phyloP scores from a whole-genome alignment of 2,329 filamentous ascomycete species.

The Orbilia javanica region DNA sequence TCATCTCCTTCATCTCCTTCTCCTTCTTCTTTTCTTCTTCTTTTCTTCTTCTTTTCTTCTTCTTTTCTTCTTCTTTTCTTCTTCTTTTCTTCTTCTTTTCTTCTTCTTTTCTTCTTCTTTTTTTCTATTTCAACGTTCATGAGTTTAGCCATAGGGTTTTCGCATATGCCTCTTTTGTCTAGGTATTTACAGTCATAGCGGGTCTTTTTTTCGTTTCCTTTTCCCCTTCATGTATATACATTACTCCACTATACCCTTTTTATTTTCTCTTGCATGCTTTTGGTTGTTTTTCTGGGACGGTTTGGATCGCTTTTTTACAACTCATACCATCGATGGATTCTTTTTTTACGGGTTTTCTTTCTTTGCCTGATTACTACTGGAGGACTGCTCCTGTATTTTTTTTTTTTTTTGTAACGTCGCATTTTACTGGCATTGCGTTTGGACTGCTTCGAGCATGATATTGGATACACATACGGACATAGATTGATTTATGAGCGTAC shows the following conservation, averaged over 20 bases:
- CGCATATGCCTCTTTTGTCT: background rate
- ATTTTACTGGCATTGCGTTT: slow-evolving; percentile 1
- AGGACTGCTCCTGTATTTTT: too few relatives aligned
- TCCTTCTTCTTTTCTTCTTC: background rate
- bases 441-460: background rate
- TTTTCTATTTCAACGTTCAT: background rate
- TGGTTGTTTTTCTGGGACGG: too few relatives aligned
- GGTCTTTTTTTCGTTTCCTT: background rate
- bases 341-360: background rate
- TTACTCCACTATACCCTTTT: slow-evolving; percentile 13
- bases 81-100: background rate
- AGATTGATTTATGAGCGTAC: background rate
- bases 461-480: background rate
- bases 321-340: background rate
- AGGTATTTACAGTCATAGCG: slow-evolving; percentile 2
- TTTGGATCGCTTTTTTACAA: background rate
- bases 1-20: background rate
- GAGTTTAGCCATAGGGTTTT: slow-evolving; percentile 3
- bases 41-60: slow-evolving; percentile 1
- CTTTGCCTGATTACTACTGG: background rate
- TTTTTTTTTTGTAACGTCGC: background rate
- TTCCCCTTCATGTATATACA: slow-evolving; percentile 30
- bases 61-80: background rate
- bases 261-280: background rate
- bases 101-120: background rate